Evolutionary conservation across 2,329 filamentous ascomycete genomes (phyloP).

Genomic region (Aspergillus ruber): DNA sequence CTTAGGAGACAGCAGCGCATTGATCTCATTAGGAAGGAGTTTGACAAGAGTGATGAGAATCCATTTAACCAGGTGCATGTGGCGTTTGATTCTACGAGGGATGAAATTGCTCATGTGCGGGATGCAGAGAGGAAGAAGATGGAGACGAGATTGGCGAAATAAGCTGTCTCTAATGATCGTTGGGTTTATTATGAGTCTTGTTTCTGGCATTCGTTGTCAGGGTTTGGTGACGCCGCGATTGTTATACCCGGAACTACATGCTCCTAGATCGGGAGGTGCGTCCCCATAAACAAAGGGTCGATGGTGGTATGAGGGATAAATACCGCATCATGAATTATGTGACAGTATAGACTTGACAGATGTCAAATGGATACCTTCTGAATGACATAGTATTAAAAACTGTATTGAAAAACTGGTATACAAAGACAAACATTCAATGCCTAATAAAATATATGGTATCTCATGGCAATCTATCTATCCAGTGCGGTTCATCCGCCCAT

Average conservation of each 20-base stretch:
- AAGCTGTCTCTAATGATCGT: background rate
- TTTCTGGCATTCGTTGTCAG: too few species aligned
- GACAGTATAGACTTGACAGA: background rate
- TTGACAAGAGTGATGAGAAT: constrained; percentile 90
- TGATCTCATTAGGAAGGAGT: constrained; percentile 81
- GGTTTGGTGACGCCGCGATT: too few species aligned
- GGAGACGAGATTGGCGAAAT: constrained; percentile 57
- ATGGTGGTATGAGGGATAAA: too few species aligned
- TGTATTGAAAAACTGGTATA: background rate
- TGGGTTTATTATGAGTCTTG: background rate
- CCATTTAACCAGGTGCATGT: constrained; percentile 83
- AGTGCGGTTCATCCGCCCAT: constrained; percentile 40
- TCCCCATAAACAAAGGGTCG: too few species aligned
- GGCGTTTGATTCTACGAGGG: constrained; percentile 68
- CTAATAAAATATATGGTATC: background rate
- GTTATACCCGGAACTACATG: too few species aligned
- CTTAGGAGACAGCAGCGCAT: constrained; percentile 77
- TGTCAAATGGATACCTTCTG: background rate
- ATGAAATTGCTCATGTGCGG: constrained; percentile 64
- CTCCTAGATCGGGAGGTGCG: too few species aligned
- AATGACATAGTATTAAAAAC: background rate
- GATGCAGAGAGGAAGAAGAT: constrained; percentile 65
- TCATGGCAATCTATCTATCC: constrained; percentile 11
- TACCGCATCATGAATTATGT: background rate
- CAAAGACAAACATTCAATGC: background rate